Evolutionary conservation across 371 early-diverging fungal genomes (phyloP), one percentile per base, ranked within the genome.

Genomic region (Mycotypha africana): DNA sequence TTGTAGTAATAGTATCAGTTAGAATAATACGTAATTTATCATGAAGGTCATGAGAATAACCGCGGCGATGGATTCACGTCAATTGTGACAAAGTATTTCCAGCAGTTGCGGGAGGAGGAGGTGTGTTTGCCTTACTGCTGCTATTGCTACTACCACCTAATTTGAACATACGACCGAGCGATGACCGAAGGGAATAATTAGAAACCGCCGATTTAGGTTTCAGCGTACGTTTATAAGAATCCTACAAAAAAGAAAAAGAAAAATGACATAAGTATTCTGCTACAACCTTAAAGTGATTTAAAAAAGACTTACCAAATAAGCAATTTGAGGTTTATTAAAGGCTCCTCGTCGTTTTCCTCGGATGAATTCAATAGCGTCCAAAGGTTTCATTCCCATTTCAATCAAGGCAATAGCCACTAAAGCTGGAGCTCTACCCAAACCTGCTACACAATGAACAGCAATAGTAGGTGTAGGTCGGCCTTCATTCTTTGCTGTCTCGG

Each of bases 381-480:
- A 58, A 4, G 87, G 84, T 35, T 81, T 74, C 88, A 88, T 85
- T 11, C 91, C 91, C 56, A 76, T 70, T 60, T 92, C 93, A 45
- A 92, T 86, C 51, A 91, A 65, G 28, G 92, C 93, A 53, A 92
- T 81, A 34, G 89, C 83, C 11, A 83, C 81, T 20, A 86, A 62
- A 3, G 82, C 88, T 15, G 86, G 87, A 5, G 87, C 86, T 21
- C 85, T 58, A 11, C 91, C 91, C 19, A 92, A 72, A 24, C 92
- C 92, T 14, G 92, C 91, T 5, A 91, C 92, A 51, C 92, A 91
- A 58, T 91, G 92, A n/a, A 91, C 86, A 4, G 89, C 92, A 51
- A 91, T 86, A 0, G 87, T 84, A 15, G 79, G 81, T 16, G 61
- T 52, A 28, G 67, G 55, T 26, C 60, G 56, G 23, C 50, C 53